Conservation (phyloP, 2,329 filamentous ascomycete genomes). For the Pseudogymnoascus sp. region DNA sequence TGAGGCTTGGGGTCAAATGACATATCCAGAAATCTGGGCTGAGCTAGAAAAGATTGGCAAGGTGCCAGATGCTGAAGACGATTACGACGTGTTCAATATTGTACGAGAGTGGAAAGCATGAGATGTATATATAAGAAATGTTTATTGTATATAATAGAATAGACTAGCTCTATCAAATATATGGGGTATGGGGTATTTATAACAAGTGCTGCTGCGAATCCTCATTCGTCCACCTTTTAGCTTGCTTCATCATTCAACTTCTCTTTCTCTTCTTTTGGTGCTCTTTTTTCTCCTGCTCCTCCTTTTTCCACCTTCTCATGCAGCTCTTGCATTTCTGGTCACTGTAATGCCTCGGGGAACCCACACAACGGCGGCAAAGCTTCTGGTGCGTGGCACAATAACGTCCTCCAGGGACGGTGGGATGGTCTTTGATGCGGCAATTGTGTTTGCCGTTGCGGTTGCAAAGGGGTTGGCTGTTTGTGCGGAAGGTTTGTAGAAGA, state of each 20-base stretch:
- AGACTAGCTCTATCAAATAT: neutral
- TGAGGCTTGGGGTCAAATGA: constrained; percentile 63
- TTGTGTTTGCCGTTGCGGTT: neutral
- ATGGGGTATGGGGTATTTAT: neutral
- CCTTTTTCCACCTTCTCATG: neutral
- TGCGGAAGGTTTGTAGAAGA: neutral
- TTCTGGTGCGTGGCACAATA: neutral
- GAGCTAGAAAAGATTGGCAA: constrained; percentile 39
- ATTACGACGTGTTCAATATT: constrained; percentile 24
- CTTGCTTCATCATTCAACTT: neutral
- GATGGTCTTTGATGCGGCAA: neutral
- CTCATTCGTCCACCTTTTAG: neutral
- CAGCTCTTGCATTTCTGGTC: neutral
- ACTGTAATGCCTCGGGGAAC: neutral
- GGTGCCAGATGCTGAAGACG: constrained; percentile 21
- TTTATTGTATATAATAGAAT: neutral
- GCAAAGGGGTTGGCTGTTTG: neutral
- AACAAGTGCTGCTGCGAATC: neutral
- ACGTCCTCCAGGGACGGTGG: neutral
- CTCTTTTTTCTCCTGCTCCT: neutral
- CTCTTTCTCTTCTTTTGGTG: neutral
- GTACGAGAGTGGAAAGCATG: constrained; percentile 12
- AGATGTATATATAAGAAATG: constrained; percentile 8
- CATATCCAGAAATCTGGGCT: constrained; percentile 63
- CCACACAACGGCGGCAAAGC: neutral